A percentile compares a stretch with the other conserved stretches of the same genome.
phyloP scores from a whole-genome alignment of 305 asterid species.

The Fraxinus xanthoxyloides region DNA sequence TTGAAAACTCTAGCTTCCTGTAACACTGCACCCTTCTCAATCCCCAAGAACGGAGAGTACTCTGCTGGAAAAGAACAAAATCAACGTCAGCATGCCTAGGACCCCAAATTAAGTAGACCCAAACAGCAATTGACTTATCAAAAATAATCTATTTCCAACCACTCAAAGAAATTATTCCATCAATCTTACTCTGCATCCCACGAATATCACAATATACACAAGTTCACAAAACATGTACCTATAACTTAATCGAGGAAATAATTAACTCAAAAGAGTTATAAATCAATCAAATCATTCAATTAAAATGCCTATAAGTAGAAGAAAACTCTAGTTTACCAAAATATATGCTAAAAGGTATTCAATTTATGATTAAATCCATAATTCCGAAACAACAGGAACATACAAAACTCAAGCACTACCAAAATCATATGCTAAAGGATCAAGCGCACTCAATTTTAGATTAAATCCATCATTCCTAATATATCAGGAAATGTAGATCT shows the following conservation, averaged over 20 bases:
- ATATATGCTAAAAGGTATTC: background rate
- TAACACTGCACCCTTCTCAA: conserved; percentile 95
- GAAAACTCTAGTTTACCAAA: background rate
- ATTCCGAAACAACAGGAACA: background rate
- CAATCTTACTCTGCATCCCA: background rate
- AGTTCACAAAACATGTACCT: conserved; percentile 1
- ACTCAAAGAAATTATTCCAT: background rate
- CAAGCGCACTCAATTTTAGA: background rate
- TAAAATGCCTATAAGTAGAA: background rate
- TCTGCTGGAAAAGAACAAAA: conserved; percentile 44
- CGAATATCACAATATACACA: background rate
- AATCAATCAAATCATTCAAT: background rate
- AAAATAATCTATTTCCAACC: background rate
- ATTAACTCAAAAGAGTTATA: background rate
- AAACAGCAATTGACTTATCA: conserved; percentile 9
- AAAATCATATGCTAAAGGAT: background rate
- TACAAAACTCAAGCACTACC: background rate
- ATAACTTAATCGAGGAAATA: background rate
- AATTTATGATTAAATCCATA: background rate
- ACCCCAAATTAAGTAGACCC: background rate
- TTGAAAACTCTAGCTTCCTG: conserved; percentile 96
- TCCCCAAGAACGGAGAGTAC: conserved; percentile 84
- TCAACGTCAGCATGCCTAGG: conserved; percentile 8
- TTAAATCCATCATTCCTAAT: background rate
- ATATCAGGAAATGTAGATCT: background rate